Evolutionary conservation across 257 asterid genomes (phyloP), one percentile per base, ranked within the genome.

Genomic region (Penstemon barbatus): DNA sequence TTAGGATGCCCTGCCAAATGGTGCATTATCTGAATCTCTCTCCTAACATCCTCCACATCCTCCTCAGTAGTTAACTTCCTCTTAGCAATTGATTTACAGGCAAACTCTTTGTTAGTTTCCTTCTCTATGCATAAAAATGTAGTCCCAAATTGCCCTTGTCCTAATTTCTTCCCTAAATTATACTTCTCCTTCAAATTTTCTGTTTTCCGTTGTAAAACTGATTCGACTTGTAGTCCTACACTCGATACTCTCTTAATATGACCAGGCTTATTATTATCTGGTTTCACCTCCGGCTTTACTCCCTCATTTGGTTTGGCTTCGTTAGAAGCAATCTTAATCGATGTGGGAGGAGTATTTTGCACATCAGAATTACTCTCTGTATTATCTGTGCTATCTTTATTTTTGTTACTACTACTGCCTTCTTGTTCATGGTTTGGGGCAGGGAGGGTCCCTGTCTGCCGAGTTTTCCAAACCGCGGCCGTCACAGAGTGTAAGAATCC

Each of bases 11-110:
- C 98, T 0, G 96, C 89, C 66, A 92, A 73, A 73, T 92, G 97
- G 73, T 92, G 97, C 98, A 92, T 89, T 49, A 92, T 92, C 78
- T 83, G 92, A 71, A 92, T 87, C 69, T 92, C 98, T 63, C 97
- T 87, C 78, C 96, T 77, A 41, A 92, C 97, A 79, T 92, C 98
- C 70, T 92, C 97, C 33, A 92, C 96, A 49, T 92, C 98, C 36
- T 92, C 98, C 53, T 78, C 75, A 1, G 87, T 78, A 51, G 75
- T 71, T 41, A 92, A 53, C 84, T 89, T 92, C 84, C 95, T 83
- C 79, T 92, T 92, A 0, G 95, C 88, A 5, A 92, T 87, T 9
- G 97, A 80, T 77, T 92, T 92, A 77, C 98, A 92, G 4, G 98
- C 98, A 37, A 77, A 84, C 61, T 80, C 81, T 57, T 78, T 83